Conservation (phyloP, 2,329 filamentous ascomycete species). For the Claviceps arundinis region DNA sequence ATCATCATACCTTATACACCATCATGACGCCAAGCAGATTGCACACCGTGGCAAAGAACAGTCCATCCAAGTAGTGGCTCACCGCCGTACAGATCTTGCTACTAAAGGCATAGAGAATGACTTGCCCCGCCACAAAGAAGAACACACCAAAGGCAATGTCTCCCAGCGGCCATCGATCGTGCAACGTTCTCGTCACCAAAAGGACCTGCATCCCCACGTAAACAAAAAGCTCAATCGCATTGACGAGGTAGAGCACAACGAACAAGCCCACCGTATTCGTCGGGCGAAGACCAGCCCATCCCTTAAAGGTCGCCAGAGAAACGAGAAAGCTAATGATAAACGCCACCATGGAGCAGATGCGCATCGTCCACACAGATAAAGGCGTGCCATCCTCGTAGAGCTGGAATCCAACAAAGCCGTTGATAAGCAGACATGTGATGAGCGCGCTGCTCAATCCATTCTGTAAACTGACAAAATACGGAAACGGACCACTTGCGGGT, state of each 20-base stretch:
- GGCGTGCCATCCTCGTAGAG: conserved; percentile 94
- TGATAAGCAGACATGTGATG: conserved; percentile 82
- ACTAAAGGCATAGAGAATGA: conserved; percentile 84
- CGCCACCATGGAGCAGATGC: conserved; percentile 63
- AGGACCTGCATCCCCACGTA: conserved; percentile 83
- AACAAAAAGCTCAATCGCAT: conserved; percentile 71
- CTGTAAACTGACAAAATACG: conserved; percentile 85
- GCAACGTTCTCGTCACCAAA: conserved; percentile 75
- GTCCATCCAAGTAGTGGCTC: conserved; percentile 84
- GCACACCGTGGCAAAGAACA: conserved; percentile 89
- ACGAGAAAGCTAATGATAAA: conserved; percentile 81
- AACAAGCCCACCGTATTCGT: conserved; percentile 82
- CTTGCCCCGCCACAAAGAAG: conserved; percentile 85
- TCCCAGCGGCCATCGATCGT: conserved; percentile 90
- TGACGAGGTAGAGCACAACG: conserved; percentile 81
- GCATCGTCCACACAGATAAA: conserved; percentile 84
- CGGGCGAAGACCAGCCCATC: conserved; percentile 74
- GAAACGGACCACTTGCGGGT: conserved; percentile 64
- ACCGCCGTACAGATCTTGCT: conserved; percentile 69
- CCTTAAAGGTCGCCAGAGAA: conserved; percentile 82
- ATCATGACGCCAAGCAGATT: conserved; percentile 97
- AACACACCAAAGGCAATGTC: conserved; percentile 83
- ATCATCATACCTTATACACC: conserved; percentile 73
- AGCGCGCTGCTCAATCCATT: conserved; percentile 74
- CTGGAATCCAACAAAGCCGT: conserved; percentile 97